Conservation (phyloP, 805 yeast genomes). For the Ogataea pignaliae region DNA sequence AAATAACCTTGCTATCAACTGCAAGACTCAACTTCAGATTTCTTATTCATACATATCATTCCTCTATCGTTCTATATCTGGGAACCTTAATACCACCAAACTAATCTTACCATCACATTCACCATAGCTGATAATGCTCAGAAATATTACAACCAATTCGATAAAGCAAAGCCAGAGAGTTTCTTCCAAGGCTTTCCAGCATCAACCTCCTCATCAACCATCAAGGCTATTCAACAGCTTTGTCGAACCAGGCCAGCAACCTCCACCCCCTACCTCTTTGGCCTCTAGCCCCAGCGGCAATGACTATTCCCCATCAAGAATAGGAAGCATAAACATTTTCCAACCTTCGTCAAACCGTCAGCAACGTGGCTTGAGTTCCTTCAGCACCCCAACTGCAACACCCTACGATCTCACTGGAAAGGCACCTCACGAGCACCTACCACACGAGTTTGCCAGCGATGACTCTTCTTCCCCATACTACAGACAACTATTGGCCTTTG, state of each 20-base stretch:
- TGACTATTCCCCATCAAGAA: conserved; percentile 1
- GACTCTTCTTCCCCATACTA: conserved; percentile 37
- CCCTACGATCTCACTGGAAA: conserved; percentile 7
- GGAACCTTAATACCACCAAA: background rate
- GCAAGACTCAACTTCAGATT: background rate
- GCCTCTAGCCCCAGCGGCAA: background rate
- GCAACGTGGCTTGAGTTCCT: conserved; percentile 9
- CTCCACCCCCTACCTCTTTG: background rate
- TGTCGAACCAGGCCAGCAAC: conserved; percentile 12
- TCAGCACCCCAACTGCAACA: conserved; percentile 7
- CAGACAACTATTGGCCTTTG: conserved; percentile 40
- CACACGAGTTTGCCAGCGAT: conserved; percentile 12
- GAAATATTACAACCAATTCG: conserved; percentile 26
- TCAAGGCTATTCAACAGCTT: conserved; percentile 19
- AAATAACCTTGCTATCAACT: too few species aligned
- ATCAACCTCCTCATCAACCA: conserved; percentile 23
- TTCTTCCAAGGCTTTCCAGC: conserved; percentile 30
- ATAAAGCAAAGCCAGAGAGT: conserved; percentile 31
- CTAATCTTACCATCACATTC: background rate
- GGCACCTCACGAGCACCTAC: conserved; percentile 3
- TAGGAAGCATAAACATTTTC: conserved; percentile 4
- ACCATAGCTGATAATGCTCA: conserved; percentile 19
- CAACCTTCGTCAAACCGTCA: background rate
- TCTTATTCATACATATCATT: too few species aligned
- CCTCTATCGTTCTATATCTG: too few species aligned